phyloP scores from a whole-genome alignment of 495 filamentous ascomycete species.

The Tuber borchii region DNA sequence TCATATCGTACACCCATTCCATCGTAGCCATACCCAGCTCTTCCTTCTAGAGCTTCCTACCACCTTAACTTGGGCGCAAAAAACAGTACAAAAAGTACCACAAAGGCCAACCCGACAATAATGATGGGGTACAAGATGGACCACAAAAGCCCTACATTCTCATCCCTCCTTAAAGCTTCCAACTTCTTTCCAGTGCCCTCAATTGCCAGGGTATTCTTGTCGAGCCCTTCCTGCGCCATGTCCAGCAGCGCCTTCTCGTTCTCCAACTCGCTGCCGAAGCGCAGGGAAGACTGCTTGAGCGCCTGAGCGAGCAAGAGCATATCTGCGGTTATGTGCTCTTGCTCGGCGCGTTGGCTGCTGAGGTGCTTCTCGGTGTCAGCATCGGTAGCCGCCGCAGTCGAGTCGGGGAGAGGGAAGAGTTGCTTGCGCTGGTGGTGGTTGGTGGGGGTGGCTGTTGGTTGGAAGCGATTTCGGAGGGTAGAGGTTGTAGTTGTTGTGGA shows the following conservation, averaged over 20 bases:
- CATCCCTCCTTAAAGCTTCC: conserved; percentile 39
- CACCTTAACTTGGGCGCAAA: conserved; percentile 38
- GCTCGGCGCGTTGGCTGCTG: conserved; percentile 65
- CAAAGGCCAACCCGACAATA: conserved; percentile 30
- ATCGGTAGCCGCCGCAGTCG: conserved; percentile 9
- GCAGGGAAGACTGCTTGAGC: conserved; percentile 66
- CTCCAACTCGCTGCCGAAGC: conserved; percentile 64
- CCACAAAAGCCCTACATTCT: conserved; percentile 34
- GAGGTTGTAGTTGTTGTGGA: neutral
- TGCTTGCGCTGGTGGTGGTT: conserved; percentile 2
- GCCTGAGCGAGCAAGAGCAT: conserved; percentile 69
- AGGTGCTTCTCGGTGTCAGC: conserved; percentile 57
- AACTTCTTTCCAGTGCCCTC: conserved; percentile 66
- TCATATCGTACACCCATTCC: neutral
- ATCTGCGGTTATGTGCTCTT: conserved; percentile 74
- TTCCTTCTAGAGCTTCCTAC: conserved; percentile 11
- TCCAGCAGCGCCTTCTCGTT: conserved; percentile 64
- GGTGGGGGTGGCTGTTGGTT: neutral
- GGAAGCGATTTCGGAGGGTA: conserved; percentile 27
- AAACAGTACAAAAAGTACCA: conserved; percentile 31
- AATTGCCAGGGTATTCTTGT: conserved; percentile 66
- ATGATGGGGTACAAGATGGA: conserved; percentile 32
- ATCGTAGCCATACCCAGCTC: neutral
- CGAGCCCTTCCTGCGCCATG: conserved; percentile 64
- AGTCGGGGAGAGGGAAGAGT: neutral